Base-by-base conservation (phyloP, 2,329 filamentous ascomycete genomes). In the Talaromyces pinophilus region DNA sequence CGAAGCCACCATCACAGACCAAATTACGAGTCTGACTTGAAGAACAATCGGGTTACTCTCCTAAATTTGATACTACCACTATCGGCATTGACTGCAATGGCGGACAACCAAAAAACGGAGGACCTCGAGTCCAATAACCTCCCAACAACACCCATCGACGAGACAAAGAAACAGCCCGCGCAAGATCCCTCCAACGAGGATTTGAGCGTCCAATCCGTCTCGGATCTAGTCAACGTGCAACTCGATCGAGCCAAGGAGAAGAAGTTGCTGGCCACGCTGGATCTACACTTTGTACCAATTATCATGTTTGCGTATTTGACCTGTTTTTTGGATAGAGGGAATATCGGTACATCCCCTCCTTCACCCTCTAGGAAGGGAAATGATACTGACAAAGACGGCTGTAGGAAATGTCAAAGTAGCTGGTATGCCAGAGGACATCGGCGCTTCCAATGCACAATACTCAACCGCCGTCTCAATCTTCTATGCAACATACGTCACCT, bases 281-380 rank as follows among this genome's bases (percentile, higher is more conserved):
- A 85, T 64, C 54, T 80, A 3, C 78, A 78, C 3, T 81, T 85
- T 61, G 79, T 81, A 4, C 83, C 83, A 0, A 81, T 86, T 64
- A 83, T 87, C 66, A 86, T 85, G 80, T 73, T 85, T 57, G 79
- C 86, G 4, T 88, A 86, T 68, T 71, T 88, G 22, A 79, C 81
- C 3, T 85, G 82, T 67, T 86, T 85, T 70, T 76, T 87, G 48
- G 86, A 88, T 72, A 80, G 86, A 63, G 78, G 79, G 22, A 85
- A 85, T 69, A 85, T 86, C 46, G 82, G 82, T 78, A 70, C 25
- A 64, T 63, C n/a, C 5, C 25, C 59, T 22, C 40, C 4, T 42
- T 13, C 2, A n/a, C 40, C n/a, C 38, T 15, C 19, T 19, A 19
- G 19, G 19, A 19, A 15, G 15, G 40, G n/a, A 2, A 54, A 17